Evolutionary conservation across 352 stramenopile species (phyloP).

Genomic region (Phytophthora nicotianae): DNA sequence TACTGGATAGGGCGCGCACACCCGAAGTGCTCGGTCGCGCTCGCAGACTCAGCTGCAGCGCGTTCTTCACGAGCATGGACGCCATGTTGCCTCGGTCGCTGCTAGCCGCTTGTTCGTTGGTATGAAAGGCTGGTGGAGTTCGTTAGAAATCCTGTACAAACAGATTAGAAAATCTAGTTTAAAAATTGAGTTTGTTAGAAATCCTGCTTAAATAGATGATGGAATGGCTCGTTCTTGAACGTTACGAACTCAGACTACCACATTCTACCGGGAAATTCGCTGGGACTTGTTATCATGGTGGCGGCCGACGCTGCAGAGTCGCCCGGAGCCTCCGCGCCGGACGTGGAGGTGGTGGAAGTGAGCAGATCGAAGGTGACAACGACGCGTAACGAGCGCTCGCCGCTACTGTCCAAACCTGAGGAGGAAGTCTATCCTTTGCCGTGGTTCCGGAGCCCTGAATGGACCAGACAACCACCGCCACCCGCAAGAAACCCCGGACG

Average conservation of each 20-base stretch:
- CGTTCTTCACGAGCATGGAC: conserved; percentile 40
- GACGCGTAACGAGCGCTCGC: conserved; percentile 43
- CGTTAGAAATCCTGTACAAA: too few relatives aligned
- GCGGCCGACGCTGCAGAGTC: conserved; percentile 27
- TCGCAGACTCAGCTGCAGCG: conserved; percentile 37
- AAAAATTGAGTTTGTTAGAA: not conserved
- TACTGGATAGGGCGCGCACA: conserved; percentile 24
- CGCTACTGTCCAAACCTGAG: conserved; percentile 52
- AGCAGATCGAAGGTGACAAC: conserved; percentile 27
- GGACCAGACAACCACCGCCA: conserved; percentile 35
- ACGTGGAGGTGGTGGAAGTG: conserved; percentile 21
- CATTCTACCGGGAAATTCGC: not conserved
- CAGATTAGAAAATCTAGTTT: not conserved
- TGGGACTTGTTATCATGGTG: conserved; percentile 32
- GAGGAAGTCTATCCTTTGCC: conserved; percentile 77
- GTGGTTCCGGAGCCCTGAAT: conserved; percentile 81
- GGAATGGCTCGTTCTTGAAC: not conserved
- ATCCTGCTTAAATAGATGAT: not conserved
- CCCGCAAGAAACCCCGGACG: conserved; percentile 9
- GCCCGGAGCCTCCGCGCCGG: not conserved
- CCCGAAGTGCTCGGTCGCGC: conserved; percentile 6
- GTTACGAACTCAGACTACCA: not conserved
- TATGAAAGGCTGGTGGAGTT: conserved; percentile 25
- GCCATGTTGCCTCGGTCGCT: conserved; percentile 32
- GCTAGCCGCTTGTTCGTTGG: conserved; percentile 31